Evolutionary conservation across 768 basidiomycete genomes (phyloP).

Genomic region (Epithele typhae): DNA sequence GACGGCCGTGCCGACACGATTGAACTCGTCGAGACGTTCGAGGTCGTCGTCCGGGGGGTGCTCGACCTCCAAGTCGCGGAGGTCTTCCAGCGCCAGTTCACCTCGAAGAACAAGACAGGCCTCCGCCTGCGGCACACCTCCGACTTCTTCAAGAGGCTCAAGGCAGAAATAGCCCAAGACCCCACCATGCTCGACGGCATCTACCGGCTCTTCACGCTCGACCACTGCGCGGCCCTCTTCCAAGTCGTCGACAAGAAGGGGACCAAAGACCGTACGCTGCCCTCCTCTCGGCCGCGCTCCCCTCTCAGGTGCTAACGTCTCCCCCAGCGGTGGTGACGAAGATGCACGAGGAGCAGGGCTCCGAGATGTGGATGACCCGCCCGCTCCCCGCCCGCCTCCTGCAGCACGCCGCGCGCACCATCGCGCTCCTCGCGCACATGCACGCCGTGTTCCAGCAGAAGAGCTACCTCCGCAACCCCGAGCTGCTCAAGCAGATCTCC

Average conservation of each 20-base stretch:
- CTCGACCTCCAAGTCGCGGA: constrained; percentile 41
- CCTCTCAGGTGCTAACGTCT: too few species aligned
- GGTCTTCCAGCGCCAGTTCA: constrained; percentile 10
- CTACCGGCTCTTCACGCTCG: constrained; percentile 29
- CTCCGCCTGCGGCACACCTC: constrained; percentile 18
- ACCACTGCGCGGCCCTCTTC: constrained; percentile 22
- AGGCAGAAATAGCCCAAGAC: background rate
- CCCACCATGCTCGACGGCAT: constrained; percentile 19
- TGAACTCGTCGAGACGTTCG: constrained; percentile 29
- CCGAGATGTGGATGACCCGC: constrained; percentile 28
- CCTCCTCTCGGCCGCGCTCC: too few species aligned
- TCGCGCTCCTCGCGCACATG: constrained; percentile 30
- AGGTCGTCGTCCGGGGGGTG: constrained; percentile 27
- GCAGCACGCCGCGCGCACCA: constrained; percentile 35
- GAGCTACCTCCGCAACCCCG: background rate
- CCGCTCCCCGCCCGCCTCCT: constrained; percentile 29
- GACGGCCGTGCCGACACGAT: constrained; percentile 39
- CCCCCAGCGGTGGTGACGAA: constrained; percentile 27
- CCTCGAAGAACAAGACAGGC: background rate
- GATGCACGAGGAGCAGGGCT: constrained; percentile 28
- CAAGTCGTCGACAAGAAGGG: constrained; percentile 14
- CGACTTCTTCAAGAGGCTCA: constrained; percentile 16
- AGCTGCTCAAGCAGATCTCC: background rate
- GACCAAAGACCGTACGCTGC: constrained; percentile 27
- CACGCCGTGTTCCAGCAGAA: constrained; percentile 24